Evolutionary conservation across 805 yeast species (phyloP).

Genomic region (Pichia ethanolica): DNA sequence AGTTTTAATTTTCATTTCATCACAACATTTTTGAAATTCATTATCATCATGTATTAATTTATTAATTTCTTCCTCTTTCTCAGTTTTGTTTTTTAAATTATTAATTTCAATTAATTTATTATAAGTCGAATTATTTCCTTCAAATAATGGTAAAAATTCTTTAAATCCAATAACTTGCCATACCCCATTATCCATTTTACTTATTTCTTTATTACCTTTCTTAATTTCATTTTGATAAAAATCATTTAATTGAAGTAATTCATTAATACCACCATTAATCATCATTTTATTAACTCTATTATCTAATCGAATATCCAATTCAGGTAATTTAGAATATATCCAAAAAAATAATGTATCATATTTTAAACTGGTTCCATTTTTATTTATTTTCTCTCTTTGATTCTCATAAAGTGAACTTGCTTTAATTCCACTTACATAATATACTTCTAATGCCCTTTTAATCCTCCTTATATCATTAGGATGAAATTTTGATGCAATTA

Average conservation of each 20-base stretch:
- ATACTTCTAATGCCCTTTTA: conserved; percentile 75
- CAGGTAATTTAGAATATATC: conserved; percentile 63
- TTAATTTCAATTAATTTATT: not conserved
- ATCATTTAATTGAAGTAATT: conserved; percentile 53
- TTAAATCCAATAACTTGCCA: conserved; percentile 96
- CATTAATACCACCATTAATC: conserved; percentile 56
- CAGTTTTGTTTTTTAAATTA: not conserved
- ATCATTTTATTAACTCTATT: conserved; percentile 81
- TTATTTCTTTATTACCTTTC: conserved; percentile 23
- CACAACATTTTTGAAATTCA: conserved; percentile 42
- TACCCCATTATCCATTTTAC: conserved; percentile 60
- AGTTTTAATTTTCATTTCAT: conserved; percentile 76
- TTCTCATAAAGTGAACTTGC: conserved; percentile 65
- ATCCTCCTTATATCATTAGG: conserved; percentile 83
- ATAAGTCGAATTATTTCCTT: conserved; percentile 15
- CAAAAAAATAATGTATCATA: conserved; percentile 68
- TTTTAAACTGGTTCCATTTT: conserved; percentile 40
- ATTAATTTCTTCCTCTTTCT: not conserved
- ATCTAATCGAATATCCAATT: conserved; percentile 60
- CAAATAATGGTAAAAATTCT: conserved; percentile 62
- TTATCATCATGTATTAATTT: conserved; percentile 9
- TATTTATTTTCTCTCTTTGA: conserved; percentile 40
- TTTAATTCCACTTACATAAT: conserved; percentile 51
- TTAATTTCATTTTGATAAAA: conserved; percentile 31
- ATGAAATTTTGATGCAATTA: conserved; percentile 73